Percentiles rank a stretch among this genome's conserved stretches.
Evolutionary conservation across 164 flowering plant species (phyloP).

Genomic region (Stephania cephalantha): DNA sequence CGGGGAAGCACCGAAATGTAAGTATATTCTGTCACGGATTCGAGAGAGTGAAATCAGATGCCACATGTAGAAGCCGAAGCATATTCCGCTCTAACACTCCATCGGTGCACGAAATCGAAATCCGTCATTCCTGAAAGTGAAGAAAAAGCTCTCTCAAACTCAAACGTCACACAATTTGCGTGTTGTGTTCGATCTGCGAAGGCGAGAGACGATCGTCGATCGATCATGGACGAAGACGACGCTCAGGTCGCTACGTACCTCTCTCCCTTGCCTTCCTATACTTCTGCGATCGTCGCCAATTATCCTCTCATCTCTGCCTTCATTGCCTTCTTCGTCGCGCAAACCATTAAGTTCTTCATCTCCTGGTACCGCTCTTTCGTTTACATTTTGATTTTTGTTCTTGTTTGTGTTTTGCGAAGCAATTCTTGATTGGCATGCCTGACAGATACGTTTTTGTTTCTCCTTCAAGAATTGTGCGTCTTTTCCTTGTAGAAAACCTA

Average conservation of each 20-base stretch:
- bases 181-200: not conserved
- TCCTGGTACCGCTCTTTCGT: constrained; percentile 41
- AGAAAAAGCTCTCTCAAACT: not conserved
- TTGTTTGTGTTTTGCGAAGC: not conserved
- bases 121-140: too few species aligned
- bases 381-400: not conserved
- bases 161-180: not conserved
- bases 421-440: not conserved
- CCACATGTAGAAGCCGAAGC: not conserved
- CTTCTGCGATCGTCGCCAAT: constrained; percentile 31
- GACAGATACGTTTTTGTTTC: not conserved
- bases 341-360: constrained; percentile 56
- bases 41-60: not conserved
- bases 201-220: not conserved
- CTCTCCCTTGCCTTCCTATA: constrained; percentile 12
- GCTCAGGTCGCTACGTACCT: too few species aligned
- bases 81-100: not conserved
- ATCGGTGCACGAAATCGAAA: not conserved
- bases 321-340: constrained; percentile 53
- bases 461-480: not conserved
- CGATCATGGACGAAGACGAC: constrained; percentile 8
- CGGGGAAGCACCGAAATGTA: not conserved
- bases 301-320: constrained; percentile 59
- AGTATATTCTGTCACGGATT: not conserved
- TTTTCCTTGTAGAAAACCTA: not conserved